Evolutionary conservation across 169 alveolate genomes (phyloP), one percentile per base, ranked within the genome.

Genomic region (Hammondia hammondi): DNA sequence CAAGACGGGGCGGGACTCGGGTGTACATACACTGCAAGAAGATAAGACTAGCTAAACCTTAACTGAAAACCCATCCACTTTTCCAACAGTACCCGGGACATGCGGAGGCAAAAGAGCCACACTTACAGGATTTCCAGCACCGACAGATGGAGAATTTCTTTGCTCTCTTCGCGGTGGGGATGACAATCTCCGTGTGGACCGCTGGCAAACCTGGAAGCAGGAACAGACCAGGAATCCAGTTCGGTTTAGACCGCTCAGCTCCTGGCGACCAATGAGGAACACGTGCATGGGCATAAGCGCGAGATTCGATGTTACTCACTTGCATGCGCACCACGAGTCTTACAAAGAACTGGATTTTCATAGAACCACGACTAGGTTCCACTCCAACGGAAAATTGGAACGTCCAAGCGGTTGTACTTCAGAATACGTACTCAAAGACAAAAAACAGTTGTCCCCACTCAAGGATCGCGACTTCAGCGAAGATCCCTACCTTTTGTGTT

Each of bases 91-190:
- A 52, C 1, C 19, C 61, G 10, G 61, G 19, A 52, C 24, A 14
- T 52, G 61, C 61, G 61, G 19, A 14, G 61, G 0, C 61, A 52
- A 52, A 39, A 57, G 48, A 24, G 87, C 43, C 45, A 32, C 32
- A 77, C 90, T 82, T 27, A 82, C 90, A 29, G 9, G 98, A 96
- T 71, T 97, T 87, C 98, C 98, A 97, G 88, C 98, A 97, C 45
- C 98, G 96, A 94, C 98, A 97, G 24, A 97, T 93, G 17, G 98
- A 95, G 43, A 96, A 91, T 81, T 97, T 96, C 56, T 93, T 95
- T 48, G 95, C 94, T 35, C 81, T 95, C 90, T 95, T 92, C 45
- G 84, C 56, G 19, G 96, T 94, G 84, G 95, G 95, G 52, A 90
- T 70, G 29, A 95, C 57, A 6, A 91, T 92, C 85, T 92, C 96